These are phyloP conservation scores for Helotiales sp. DNA, from an alignment of 2,329 filamentous ascomycete genomes.

Conservation along the genomic window DNA sequence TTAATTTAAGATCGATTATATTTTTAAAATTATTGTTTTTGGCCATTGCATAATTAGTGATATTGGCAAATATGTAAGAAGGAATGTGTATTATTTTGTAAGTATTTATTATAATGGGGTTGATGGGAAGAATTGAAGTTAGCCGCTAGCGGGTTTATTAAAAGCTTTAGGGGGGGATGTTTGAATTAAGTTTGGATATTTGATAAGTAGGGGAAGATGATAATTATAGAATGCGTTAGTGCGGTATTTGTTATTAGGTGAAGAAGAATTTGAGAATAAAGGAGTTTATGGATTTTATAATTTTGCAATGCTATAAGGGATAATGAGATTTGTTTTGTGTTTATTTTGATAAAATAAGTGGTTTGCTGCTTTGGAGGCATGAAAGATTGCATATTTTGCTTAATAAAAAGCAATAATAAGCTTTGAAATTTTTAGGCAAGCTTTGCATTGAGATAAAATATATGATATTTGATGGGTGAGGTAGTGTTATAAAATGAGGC, in stretches of 20 bases:
- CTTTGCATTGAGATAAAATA: no score
- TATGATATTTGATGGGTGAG: no score
- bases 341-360: background rate
- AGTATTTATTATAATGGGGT: background rate
- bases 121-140: background rate
- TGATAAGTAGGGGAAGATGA: background rate
- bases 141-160: background rate
- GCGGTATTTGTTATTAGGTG: background rate
- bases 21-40: no score
- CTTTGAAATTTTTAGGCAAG: no score
- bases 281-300: background rate
- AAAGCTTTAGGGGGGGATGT: background rate
- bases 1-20: no score
- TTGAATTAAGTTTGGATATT: background rate
- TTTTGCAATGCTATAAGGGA: no score
- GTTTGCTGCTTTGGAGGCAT: no score
- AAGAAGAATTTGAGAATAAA: background rate
- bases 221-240: background rate
- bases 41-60: no score
- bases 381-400: no score
- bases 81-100: background rate
- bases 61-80: background rate
- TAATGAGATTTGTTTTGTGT: background rate
- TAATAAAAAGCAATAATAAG: no score
- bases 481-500: no score